A percentile compares a stretch with the other conserved stretches of the same genome.
Conservation (phyloP, 345 rosid species). For the Melastoma malabathricum region DNA sequence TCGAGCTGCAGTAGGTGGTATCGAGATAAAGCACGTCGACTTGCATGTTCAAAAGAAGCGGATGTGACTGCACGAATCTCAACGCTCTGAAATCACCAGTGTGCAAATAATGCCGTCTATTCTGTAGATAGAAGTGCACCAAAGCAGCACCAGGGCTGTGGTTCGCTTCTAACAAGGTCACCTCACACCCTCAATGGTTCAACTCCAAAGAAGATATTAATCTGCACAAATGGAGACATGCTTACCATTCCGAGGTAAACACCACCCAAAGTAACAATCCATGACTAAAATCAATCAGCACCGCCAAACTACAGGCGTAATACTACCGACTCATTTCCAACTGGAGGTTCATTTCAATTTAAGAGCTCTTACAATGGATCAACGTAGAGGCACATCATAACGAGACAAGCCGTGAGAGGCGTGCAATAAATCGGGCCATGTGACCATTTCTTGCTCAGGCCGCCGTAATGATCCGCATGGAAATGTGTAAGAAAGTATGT, state of each 20-base stretch:
- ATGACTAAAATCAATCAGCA: too few relatives aligned
- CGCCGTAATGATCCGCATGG: conserved; percentile 66
- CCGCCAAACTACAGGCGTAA: too few relatives aligned
- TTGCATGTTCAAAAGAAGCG: conserved; percentile 34
- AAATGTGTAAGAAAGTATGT: conserved; percentile 80
- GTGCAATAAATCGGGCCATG: conserved; percentile 63
- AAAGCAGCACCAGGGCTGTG: conserved; percentile 80
- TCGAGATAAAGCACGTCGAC: conserved; percentile 58
- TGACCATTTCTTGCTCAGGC: conserved; percentile 59
- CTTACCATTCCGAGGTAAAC: not conserved
- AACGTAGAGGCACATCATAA: conserved; percentile 41
- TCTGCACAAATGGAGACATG: conserved; percentile 15
- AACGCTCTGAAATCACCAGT: conserved; percentile 87
- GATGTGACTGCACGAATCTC: conserved; percentile 43
- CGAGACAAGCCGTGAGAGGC: conserved; percentile 55
- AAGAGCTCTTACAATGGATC: conserved; percentile 28
- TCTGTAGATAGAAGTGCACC: conserved; percentile 39
- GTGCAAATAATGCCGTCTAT: conserved; percentile 51
- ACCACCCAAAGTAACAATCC: not conserved
- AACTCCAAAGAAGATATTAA: conserved; percentile 45
- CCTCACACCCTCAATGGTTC: conserved; percentile 39
- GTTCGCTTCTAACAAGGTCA: conserved; percentile 60
- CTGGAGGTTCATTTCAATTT: too few relatives aligned
- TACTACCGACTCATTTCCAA: too few relatives aligned
- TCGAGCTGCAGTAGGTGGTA: conserved; percentile 73